phyloP scores from a whole-genome alignment of 345 rosid genomes.

The Citrus maxima region DNA sequence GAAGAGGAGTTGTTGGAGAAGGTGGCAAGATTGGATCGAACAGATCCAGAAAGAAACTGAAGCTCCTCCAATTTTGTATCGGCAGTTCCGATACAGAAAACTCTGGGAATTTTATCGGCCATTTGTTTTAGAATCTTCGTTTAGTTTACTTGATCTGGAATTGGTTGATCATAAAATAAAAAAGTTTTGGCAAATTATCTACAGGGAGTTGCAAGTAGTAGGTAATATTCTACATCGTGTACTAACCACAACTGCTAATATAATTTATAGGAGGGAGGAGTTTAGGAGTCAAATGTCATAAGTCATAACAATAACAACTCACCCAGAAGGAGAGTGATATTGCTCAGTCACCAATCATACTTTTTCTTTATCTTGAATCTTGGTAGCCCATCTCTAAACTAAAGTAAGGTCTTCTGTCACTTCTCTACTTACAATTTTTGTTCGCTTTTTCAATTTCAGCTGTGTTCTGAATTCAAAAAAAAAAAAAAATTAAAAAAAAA shows the following conservation, averaged over 20 bases:
- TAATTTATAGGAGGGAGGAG: too few relatives aligned
- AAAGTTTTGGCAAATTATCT: not conserved
- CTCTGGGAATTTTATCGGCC: conserved; percentile 31
- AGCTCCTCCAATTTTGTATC: conserved; percentile 90
- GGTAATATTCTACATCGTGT: not conserved
- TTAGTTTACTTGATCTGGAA: not conserved
- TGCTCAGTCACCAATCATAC: too few relatives aligned
- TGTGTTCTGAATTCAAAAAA: too few relatives aligned
- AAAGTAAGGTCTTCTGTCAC: not conserved
- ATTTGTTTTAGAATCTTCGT: conserved; percentile 4
- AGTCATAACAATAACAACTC: not conserved
- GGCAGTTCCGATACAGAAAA: conserved; percentile 80
- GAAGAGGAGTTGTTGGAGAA: conserved; percentile 42
- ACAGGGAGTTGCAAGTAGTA: not conserved
- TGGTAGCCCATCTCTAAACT: too few relatives aligned
- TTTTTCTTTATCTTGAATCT: too few relatives aligned
- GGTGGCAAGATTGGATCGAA: conserved; percentile 44
- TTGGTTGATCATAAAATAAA: not conserved
- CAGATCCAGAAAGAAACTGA: conserved; percentile 62
- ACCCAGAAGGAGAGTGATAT: not conserved
- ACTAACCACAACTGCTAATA: too few relatives aligned
- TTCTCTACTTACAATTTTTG: not conserved
- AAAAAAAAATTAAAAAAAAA: not conserved
- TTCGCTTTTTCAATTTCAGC: not conserved
- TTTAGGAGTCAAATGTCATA: not conserved